phyloP scores from a whole-genome alignment of 202 grass and related monocot genomes.

The Zizania palustris region DNA sequence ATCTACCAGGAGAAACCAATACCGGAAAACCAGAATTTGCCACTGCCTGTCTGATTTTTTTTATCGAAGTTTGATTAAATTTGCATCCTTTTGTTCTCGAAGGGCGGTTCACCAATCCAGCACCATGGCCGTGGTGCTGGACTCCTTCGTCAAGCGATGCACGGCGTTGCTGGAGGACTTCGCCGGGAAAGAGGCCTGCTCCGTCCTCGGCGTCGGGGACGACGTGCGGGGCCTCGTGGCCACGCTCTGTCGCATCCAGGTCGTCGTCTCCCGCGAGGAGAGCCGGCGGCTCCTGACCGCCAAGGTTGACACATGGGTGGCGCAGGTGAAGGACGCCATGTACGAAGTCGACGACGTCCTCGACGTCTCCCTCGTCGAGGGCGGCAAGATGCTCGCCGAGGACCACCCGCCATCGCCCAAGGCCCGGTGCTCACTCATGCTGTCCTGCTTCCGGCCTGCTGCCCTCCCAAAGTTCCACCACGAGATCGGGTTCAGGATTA shows the following conservation, averaged over 20 bases:
- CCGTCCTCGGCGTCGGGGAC: slow-evolving; percentile 57
- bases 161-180: slow-evolving; percentile 48
- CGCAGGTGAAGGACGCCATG: slow-evolving; percentile 66
- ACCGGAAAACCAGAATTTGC: not conserved
- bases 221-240: slow-evolving; percentile 58
- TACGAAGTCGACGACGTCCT: slow-evolving; percentile 75
- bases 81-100: not conserved
- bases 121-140: slow-evolving; percentile 70
- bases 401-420: slow-evolving; percentile 39
- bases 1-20: not conserved
- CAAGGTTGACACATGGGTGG: slow-evolving; percentile 56
- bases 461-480: slow-evolving; percentile 55
- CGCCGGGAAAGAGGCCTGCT: slow-evolving; percentile 51
- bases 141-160: slow-evolving; percentile 66
- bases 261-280: slow-evolving; percentile 50
- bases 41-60: not conserved
- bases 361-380: slow-evolving; percentile 70
- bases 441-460: slow-evolving; percentile 59
- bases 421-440: slow-evolving; percentile 52
- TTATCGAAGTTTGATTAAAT: not conserved
- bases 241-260: slow-evolving; percentile 52
- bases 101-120: not conserved
- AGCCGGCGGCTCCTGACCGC: slow-evolving; percentile 23
- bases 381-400: slow-evolving; percentile 57
- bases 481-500: slow-evolving; percentile 65